A percentile compares a stretch with the other conserved stretches of the same genome.
These are phyloP conservation scores for Hypericum perforatum DNA, from an alignment of 345 rosid genomes.

Conservation along the genomic window DNA sequence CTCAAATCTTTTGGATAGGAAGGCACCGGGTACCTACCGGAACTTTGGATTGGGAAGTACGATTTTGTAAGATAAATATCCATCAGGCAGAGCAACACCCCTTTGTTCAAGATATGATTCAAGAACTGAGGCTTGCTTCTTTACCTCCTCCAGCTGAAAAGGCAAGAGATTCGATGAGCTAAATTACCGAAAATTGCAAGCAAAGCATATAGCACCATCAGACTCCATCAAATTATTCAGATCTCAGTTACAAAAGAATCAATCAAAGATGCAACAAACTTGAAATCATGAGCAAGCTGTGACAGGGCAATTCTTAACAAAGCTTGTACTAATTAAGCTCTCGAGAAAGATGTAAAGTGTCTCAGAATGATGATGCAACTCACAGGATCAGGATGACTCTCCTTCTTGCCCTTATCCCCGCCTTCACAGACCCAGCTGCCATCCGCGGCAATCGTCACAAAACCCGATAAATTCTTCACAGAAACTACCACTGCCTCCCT, in stretches of 20 bases:
- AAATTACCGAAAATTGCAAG: background rate
- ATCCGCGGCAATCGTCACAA: constrained; percentile 47
- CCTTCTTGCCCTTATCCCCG: constrained; percentile 30
- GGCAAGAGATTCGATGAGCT: background rate
- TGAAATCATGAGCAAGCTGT: background rate
- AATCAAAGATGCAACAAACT: constrained; percentile 2
- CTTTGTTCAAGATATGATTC: constrained; percentile 87
- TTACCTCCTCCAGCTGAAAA: constrained; percentile 52
- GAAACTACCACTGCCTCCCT: constrained; percentile 66
- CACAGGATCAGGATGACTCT: constrained; percentile 60
- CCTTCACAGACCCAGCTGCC: constrained; percentile 76
- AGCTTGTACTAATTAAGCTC: too few relatives aligned
- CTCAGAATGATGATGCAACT: constrained; percentile 12
- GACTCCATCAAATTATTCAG: background rate
- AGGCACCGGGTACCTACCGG: constrained; percentile 32
- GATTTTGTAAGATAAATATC: constrained; percentile 72
- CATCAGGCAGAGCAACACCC: constrained; percentile 69
- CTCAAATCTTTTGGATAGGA: background rate
- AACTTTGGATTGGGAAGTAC: constrained; percentile 80
- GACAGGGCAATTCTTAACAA: too few relatives aligned
- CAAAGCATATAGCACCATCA: background rate
- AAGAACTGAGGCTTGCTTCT: constrained; percentile 55
- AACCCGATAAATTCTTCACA: constrained; percentile 68
- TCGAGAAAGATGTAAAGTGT: too few relatives aligned
- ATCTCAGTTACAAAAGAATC: too few relatives aligned